Evolutionary conservation across 805 yeast genomes (phyloP).

Genomic region (Saturnispora mendoncae): DNA sequence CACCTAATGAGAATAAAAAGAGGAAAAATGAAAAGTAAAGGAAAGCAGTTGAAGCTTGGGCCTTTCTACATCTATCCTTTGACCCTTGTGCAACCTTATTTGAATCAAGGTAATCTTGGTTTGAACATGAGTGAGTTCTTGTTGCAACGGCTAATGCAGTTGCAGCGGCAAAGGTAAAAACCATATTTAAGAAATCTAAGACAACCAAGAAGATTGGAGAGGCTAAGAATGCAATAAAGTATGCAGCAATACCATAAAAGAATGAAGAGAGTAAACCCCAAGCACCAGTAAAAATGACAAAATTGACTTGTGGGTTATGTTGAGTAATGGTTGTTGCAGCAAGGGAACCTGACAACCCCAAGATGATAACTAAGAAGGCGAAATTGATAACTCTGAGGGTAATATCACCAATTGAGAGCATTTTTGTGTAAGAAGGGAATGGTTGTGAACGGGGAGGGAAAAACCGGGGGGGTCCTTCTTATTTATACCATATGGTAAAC

Average conservation of each 20-base stretch:
- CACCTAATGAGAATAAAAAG: constrained; percentile 54
- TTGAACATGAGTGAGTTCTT: constrained; percentile 77
- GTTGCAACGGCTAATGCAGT: constrained; percentile 89
- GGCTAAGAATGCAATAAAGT: constrained; percentile 68
- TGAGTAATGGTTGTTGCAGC: constrained; percentile 51
- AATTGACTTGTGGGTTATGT: constrained; percentile 75
- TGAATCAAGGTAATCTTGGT: constrained; percentile 49
- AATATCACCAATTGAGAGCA: constrained; percentile 65
- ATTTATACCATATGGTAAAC: background rate
- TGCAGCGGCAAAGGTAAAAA: constrained; percentile 92
- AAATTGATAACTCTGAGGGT: constrained; percentile 69
- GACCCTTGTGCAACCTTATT: constrained; percentile 73
- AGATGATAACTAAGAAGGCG: constrained; percentile 62
- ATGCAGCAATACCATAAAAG: constrained; percentile 70
- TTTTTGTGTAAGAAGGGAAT: constrained; percentile 7
- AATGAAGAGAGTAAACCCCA: constrained; percentile 77
- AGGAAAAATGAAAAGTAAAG: constrained; percentile 75
- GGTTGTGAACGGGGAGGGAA: background rate
- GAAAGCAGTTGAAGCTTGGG: constrained; percentile 79
- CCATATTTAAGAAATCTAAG: constrained; percentile 79
- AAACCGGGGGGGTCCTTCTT: background rate
- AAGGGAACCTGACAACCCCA: constrained; percentile 87
- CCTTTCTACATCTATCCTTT: constrained; percentile 84
- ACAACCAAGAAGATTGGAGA: constrained; percentile 73
- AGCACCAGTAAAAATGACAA: constrained; percentile 77